phyloP scores from a whole-genome alignment of 179 eudicot genomes.

The Corrigiola litoralis region DNA sequence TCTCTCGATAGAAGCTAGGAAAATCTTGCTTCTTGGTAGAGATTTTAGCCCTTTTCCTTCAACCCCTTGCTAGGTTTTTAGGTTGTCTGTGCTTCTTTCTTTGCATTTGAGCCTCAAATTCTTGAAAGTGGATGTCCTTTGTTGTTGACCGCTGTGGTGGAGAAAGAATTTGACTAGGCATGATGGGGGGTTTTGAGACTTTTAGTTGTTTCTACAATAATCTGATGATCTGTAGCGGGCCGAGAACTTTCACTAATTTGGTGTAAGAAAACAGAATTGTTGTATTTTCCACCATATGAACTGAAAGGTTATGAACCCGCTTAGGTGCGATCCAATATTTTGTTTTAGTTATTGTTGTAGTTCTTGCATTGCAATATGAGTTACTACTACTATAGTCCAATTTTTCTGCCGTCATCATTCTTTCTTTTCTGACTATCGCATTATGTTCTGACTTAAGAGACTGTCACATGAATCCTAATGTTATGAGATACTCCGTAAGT shows the following conservation, averaged over 20 bases:
- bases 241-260: neutral
- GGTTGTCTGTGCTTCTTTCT: neutral
- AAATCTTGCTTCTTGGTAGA: constrained; percentile 9
- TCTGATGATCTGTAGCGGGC: constrained; percentile 1
- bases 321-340: neutral
- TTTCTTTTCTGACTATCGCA: too few relatives aligned
- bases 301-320: too few relatives aligned
- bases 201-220: constrained; percentile 21
- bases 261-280: too few relatives aligned
- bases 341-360: neutral
- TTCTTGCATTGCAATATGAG: neutral
- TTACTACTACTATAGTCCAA: too few relatives aligned
- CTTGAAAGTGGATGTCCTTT: neutral
- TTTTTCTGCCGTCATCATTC: too few relatives aligned
- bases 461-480: too few relatives aligned
- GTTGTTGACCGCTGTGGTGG: constrained; percentile 1
- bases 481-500: too few relatives aligned
- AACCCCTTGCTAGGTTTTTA: neutral
- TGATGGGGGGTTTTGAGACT: neutral
- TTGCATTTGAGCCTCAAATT: neutral
- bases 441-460: too few relatives aligned
- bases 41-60: neutral
- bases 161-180: neutral
- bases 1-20: constrained; percentile 1
- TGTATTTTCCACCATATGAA: too few relatives aligned